Conservation (phyloP, 805 yeast genomes). For the Teunomyces kruisii region DNA sequence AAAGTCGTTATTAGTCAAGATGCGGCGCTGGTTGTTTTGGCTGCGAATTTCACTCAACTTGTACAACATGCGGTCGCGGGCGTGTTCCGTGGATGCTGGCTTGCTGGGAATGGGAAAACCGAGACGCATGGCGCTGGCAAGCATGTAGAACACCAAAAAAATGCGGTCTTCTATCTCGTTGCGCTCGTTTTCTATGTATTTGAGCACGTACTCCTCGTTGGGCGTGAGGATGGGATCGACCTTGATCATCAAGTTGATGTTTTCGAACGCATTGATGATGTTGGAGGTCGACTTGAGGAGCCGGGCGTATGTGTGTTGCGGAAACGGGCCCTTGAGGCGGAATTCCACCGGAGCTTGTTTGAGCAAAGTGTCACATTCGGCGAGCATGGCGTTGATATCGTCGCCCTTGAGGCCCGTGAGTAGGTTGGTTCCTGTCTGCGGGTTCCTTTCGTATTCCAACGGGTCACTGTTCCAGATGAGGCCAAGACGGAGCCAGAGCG, state of each 20-base stretch:
- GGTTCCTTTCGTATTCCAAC: slow-evolving; percentile 40
- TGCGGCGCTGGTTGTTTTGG: slow-evolving; percentile 17
- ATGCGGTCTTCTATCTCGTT: slow-evolving; percentile 69
- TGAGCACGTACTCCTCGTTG: slow-evolving; percentile 57
- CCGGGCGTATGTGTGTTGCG: slow-evolving; percentile 48
- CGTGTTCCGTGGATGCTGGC: slow-evolving; percentile 75
- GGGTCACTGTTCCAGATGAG: slow-evolving; percentile 80
- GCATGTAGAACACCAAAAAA: slow-evolving; percentile 74
- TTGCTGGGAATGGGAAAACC: slow-evolving; percentile 77
- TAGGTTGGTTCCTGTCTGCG: slow-evolving; percentile 9
- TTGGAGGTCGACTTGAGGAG: slow-evolving; percentile 57
- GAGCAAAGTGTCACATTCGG: slow-evolving; percentile 58
- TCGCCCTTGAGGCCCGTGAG: slow-evolving; percentile 6
- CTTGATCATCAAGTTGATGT: slow-evolving; percentile 65
- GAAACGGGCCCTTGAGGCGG: slow-evolving; percentile 73
- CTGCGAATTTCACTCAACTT: slow-evolving; percentile 60
- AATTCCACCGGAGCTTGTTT: slow-evolving; percentile 76
- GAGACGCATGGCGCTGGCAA: slow-evolving; percentile 70
- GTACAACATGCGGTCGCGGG: slow-evolving; percentile 65
- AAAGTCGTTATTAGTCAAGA: slow-evolving; percentile 65
- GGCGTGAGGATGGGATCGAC: slow-evolving; percentile 55
- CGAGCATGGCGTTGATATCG: slow-evolving; percentile 54
- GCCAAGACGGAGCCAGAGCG: slow-evolving; percentile 79
- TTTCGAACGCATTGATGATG: slow-evolving; percentile 74
- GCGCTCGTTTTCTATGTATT: slow-evolving; percentile 56